These are phyloP conservation scores for Chalciporus piperatus DNA, from an alignment of 768 basidiomycete species.

Conservation along the genomic window DNA sequence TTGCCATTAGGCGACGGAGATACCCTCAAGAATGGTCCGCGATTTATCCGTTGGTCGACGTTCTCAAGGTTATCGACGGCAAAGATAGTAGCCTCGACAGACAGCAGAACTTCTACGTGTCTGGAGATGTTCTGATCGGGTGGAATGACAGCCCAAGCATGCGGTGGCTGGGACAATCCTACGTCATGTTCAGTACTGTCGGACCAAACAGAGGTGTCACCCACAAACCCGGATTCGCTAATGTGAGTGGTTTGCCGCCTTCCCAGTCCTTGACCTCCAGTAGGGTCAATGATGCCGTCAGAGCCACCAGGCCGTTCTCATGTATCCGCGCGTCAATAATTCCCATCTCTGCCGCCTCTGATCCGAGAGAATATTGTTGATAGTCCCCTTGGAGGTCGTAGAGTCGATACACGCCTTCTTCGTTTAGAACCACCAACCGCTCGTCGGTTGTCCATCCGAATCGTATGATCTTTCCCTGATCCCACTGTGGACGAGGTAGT, in stretches of 20 bases:
- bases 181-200: constrained; percentile 8
- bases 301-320: constrained; percentile 81
- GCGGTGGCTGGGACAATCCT: constrained; percentile 78
- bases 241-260: constrained; percentile 65
- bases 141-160: constrained; percentile 85
- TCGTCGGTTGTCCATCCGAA: constrained; percentile 88
- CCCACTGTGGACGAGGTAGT: constrained; percentile 65
- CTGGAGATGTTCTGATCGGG: constrained; percentile 87
- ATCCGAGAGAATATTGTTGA: constrained; percentile 78
- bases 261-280: constrained; percentile 90
- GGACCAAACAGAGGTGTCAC: constrained; percentile 5
- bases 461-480: constrained; percentile 75
- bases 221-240: constrained; percentile 71
- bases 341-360: constrained; percentile 78
- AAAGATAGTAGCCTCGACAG: constrained; percentile 75
- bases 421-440: constrained; percentile 79
- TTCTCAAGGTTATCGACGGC: constrained; percentile 87
- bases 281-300: constrained; percentile 72
- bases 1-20: constrained; percentile 94
- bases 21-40: constrained; percentile 87
- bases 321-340: constrained; percentile 84
- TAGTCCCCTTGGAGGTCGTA: constrained; percentile 89
- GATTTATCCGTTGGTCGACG: constrained; percentile 82
- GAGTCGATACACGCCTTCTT: constrained; percentile 88
- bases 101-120: constrained; percentile 86